Conservation (phyloP, 441 rosid species). For the Geranium incanum region DNA sequence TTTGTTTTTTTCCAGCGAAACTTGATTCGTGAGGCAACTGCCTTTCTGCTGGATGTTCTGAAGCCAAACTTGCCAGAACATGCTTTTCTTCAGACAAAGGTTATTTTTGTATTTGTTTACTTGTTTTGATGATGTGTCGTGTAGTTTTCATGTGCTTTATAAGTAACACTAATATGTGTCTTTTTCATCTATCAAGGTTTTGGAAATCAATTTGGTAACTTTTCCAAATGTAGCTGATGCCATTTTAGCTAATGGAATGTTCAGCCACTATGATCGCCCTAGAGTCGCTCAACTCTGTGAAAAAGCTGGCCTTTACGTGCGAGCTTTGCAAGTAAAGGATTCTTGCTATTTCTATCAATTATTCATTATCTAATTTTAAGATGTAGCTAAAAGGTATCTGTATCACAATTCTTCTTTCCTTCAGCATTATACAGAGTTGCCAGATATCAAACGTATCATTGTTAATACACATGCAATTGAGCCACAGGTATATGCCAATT, state of each 20-base stretch:
- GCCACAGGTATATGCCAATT: too few species aligned
- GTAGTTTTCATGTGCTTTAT: slow-evolving; percentile 15
- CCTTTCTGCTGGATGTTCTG: slow-evolving; percentile 94
- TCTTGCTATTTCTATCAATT: slow-evolving; percentile 9
- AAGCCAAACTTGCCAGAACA: slow-evolving; percentile 97
- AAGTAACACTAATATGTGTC: slow-evolving; percentile 85
- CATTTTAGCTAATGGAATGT: slow-evolving; percentile 14
- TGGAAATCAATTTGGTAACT: slow-evolving; percentile 30
- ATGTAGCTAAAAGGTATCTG: slow-evolving; percentile 11
- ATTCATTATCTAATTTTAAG: slow-evolving; percentile 6
- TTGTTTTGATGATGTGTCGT: not conserved
- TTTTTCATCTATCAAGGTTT: slow-evolving; percentile 29
- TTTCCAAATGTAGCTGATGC: not conserved
- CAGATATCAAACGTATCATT: slow-evolving; percentile 29
- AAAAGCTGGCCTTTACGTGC: not conserved
- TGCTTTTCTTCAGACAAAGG: slow-evolving; percentile 93
- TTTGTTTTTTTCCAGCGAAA: slow-evolving; percentile 48
- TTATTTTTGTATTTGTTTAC: slow-evolving; percentile 21
- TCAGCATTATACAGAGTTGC: slow-evolving; percentile 28
- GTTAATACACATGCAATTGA: slow-evolving; percentile 24
- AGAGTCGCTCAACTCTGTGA: too few species aligned
- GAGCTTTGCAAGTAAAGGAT: slow-evolving; percentile 26
- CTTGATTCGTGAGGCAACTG: slow-evolving; percentile 96
- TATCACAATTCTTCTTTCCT: slow-evolving; percentile 17
- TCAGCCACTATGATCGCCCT: slow-evolving; percentile 29